phyloP scores from a whole-genome alignment of 169 alveolate species.

The Plasmodium ovale region DNA sequence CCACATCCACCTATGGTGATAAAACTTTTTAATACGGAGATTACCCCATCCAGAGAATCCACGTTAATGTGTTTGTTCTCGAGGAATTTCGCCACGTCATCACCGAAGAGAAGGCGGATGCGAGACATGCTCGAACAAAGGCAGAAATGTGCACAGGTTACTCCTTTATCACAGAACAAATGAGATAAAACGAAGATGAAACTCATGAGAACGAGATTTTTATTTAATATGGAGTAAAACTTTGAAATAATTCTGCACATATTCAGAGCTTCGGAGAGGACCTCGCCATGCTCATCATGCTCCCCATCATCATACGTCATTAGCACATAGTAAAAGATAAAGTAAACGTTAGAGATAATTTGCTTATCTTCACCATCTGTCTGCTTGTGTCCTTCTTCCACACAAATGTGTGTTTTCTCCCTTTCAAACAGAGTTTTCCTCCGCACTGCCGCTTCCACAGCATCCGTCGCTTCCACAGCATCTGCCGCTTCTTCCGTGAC shows the following conservation, averaged over 20 bases:
- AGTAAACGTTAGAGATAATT: constrained; percentile 30
- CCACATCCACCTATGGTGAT: neutral
- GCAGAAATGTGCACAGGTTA: too few species aligned
- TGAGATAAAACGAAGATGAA: constrained; percentile 29
- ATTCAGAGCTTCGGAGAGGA: neutral
- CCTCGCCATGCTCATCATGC: neutral
- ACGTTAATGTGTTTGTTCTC: neutral
- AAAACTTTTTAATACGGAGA: neutral
- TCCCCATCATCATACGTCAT: constrained; percentile 4
- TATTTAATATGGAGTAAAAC: constrained; percentile 14
- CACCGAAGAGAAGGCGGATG: neutral
- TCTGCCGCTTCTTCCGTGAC: neutral
- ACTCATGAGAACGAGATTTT: constrained; percentile 34
- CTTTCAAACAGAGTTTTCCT: neutral
- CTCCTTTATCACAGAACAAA: constrained; percentile 7
- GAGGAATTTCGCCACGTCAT: neutral
- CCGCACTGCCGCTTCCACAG: neutral
- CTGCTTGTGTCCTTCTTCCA: neutral
- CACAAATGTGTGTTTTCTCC: neutral
- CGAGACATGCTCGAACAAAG: too few species aligned
- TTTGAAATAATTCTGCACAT: constrained; percentile 24
- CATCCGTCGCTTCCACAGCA: too few species aligned
- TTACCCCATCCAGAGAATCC: neutral
- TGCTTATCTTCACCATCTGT: neutral
- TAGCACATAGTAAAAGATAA: constrained; percentile 33